Conservation (phyloP, 2,329 filamentous ascomycete genomes). For the Ascosphaera apis region DNA sequence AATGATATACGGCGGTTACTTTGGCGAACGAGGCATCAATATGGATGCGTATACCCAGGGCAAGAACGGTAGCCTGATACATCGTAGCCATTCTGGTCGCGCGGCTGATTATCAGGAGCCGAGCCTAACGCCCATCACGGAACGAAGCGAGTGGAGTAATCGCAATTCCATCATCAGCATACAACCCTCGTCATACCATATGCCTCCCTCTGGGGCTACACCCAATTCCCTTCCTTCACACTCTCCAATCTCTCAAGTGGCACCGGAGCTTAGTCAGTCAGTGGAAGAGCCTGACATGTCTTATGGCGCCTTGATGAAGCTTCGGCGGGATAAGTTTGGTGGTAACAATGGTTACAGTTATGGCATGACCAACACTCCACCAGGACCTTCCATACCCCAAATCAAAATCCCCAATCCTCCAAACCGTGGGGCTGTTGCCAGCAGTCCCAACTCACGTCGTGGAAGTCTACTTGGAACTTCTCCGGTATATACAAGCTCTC, state of each 20-base stretch:
- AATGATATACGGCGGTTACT: slow-evolving; percentile 68
- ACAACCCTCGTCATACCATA: background rate
- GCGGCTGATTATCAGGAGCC: slow-evolving; percentile 52
- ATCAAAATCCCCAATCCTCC: no score
- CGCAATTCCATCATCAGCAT: slow-evolving; percentile 49
- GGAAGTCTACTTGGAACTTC: no score
- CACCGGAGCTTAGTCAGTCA: no score
- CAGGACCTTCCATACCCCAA: no score
- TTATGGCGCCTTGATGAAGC: slow-evolving; percentile 45
- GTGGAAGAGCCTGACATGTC: slow-evolving; percentile 56
- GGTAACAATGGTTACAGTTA: slow-evolving; percentile 55
- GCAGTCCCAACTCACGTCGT: no score
- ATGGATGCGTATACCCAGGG: slow-evolving; percentile 9
- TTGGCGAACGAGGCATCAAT: slow-evolving; percentile 49
- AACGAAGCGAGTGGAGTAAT: slow-evolving; percentile 87
- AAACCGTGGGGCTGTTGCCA: no score
- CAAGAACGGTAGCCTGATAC: slow-evolving; percentile 13
- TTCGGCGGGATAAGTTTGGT: slow-evolving; percentile 58
- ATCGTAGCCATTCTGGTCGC: slow-evolving; percentile 48
- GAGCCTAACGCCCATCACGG: slow-evolving; percentile 86
- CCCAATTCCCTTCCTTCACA: no score
- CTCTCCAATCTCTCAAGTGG: no score
- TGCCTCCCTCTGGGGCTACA: no score
- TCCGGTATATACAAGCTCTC: no score
- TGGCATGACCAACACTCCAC: no score